phyloP scores from a whole-genome alignment of 164 flowering plant genomes.

The Malania oleifera region DNA sequence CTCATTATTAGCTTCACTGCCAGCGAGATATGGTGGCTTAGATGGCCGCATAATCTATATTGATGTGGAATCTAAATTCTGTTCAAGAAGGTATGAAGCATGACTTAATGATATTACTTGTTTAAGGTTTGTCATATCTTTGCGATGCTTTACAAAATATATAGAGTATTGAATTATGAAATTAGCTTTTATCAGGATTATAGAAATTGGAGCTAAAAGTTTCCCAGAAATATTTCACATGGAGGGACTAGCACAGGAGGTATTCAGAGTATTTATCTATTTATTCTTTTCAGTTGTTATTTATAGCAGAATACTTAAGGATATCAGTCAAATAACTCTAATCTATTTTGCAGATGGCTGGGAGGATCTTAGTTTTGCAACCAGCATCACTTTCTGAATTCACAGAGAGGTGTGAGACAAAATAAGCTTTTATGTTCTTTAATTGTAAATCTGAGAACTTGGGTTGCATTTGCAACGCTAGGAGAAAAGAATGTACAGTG shows the following conservation, averaged over 20 bases:
- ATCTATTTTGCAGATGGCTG: constrained; percentile 63
- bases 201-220: constrained; percentile 74
- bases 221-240: constrained; percentile 67
- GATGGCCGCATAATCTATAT: constrained; percentile 72
- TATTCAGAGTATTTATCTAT: constrained; percentile 12
- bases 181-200: constrained; percentile 40
- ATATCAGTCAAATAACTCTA: not conserved
- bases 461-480: no score
- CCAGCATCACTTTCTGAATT: constrained; percentile 74
- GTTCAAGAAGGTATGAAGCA: constrained; percentile 62
- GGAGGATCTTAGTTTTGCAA: constrained; percentile 70
- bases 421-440: no score
- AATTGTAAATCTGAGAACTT: no score
- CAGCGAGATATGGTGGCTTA: constrained; percentile 62
- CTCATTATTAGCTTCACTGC: constrained; percentile 68
- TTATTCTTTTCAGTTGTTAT: not conserved
- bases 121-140: constrained; percentile 6
- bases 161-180: not conserved
- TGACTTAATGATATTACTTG: not conserved
- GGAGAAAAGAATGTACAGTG: no score
- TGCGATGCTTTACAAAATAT: not conserved
- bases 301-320: not conserved
- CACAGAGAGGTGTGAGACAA: constrained; percentile 52
- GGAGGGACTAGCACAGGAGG: constrained; percentile 76
- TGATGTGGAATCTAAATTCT: constrained; percentile 80